phyloP scores from a whole-genome alignment of 805 yeast genomes.

The Candida nanaspora region DNA sequence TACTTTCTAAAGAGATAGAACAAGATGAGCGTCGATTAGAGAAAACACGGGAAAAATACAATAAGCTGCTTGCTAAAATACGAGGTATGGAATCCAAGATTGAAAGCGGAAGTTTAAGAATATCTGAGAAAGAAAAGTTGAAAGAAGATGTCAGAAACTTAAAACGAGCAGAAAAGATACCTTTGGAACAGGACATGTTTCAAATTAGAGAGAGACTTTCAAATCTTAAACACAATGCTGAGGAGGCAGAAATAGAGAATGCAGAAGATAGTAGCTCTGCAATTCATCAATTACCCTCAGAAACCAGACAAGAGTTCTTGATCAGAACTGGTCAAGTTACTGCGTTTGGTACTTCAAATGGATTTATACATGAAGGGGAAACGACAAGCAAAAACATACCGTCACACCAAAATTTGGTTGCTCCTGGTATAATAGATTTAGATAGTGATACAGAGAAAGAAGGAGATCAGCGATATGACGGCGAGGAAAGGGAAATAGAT shows the following conservation, averaged over 20 bases:
- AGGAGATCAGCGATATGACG: slow-evolving; percentile 4
- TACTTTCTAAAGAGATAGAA: slow-evolving; percentile 58
- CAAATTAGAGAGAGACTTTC: slow-evolving; percentile 45
- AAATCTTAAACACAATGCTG: slow-evolving; percentile 16
- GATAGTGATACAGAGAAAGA: slow-evolving; percentile 4
- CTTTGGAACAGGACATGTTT: slow-evolving; percentile 49
- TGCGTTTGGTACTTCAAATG: slow-evolving; percentile 73
- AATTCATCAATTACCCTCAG: slow-evolving; percentile 52
- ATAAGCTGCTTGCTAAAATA: slow-evolving; percentile 36
- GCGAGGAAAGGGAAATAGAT: slow-evolving; percentile 4
- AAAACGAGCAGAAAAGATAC: slow-evolving; percentile 41
- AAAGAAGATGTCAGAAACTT: slow-evolving; percentile 48
- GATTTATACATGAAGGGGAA: slow-evolving; percentile 41
- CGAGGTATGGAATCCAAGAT: slow-evolving; percentile 40
- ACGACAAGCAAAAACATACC: slow-evolving; percentile 15
- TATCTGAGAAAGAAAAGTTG: slow-evolving; percentile 54
- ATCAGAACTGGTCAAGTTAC: slow-evolving; percentile 89
- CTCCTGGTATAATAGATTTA: slow-evolving; percentile 38
- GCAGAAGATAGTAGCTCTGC: slow-evolving; percentile 13
- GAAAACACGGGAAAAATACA: slow-evolving; percentile 47
- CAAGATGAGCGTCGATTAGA: slow-evolving; percentile 70
- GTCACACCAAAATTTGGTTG: slow-evolving; percentile 36
- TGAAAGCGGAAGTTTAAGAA: slow-evolving; percentile 46
- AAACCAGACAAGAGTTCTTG: slow-evolving; percentile 70
- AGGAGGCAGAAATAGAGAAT: slow-evolving; percentile 3